These are phyloP conservation scores for Dactylorhiza incarnata DNA, from an alignment of 106 monocot species.

Conservation along the genomic window DNA sequence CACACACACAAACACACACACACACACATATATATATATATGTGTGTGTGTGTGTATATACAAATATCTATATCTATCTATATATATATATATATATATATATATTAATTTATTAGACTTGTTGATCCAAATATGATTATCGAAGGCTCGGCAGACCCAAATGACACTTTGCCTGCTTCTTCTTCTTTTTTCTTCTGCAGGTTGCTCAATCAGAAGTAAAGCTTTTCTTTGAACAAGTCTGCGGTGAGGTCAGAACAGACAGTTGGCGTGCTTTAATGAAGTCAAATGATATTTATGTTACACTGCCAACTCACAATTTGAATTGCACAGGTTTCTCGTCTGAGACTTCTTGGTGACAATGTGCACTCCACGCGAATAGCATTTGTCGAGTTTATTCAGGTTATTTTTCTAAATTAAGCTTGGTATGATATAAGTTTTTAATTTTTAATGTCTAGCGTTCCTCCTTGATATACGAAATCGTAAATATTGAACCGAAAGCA, in stretches of 20 bases:
- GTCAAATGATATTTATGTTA: too few relatives aligned
- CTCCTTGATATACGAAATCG: not conserved
- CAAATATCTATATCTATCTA: too few relatives aligned
- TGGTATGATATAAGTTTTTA: not conserved
- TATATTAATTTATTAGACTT: too few relatives aligned
- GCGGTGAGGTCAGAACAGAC: constrained; percentile 36
- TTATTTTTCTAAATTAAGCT: constrained; percentile 3
- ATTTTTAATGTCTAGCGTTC: not conserved
- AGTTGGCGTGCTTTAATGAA: not conserved
- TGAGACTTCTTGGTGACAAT: constrained; percentile 55
- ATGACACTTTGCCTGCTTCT: too few relatives aligned
- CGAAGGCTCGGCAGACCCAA: too few relatives aligned
- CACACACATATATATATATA: too few relatives aligned
- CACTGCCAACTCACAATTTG: not conserved
- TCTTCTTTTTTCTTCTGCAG: constrained; percentile 17
- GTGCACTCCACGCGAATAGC: constrained; percentile 63
- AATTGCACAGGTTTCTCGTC: constrained; percentile 24
- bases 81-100: too few relatives aligned
- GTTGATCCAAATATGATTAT: too few relatives aligned
- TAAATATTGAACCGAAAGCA: not conserved
- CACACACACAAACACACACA: too few relatives aligned
- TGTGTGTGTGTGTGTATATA: too few relatives aligned
- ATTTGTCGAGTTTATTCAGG: constrained; percentile 64
- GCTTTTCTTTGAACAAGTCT: constrained; percentile 35
- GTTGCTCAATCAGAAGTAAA: constrained; percentile 48